Evolutionary conservation across 2,329 filamentous ascomycete genomes (phyloP), one percentile per base, ranked within the genome.

Genomic region (Pestalotiopsis sp.): DNA sequence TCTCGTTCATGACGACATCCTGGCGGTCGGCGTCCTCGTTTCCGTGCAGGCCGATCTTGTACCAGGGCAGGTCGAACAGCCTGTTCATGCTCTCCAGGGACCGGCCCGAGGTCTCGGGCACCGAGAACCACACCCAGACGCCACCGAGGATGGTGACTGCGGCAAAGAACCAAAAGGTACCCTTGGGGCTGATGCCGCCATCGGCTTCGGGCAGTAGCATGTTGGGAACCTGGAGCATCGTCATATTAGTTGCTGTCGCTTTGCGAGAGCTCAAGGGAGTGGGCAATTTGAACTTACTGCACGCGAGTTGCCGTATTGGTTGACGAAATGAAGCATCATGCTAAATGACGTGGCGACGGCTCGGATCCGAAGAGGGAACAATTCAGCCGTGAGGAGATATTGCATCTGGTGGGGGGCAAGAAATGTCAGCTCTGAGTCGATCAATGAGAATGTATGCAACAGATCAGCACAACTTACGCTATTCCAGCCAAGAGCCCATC

Each of bases 301-400:
- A 45, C 92, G 90, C 1, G 89, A 86, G 81, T 93, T 94, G 31
- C 92, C 92, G 76, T 93, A 94, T 79, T 94, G 91, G 79, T 93
- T 93, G 69, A 87, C 90, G 76, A 94, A 94, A 79, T 95, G 92
- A 69, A 94, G 86, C 0, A 89, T 92, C 92, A 94, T 94, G 61
- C 91, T 89, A 75, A 92, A 85, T 0, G 89, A 92, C 0, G 91
- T 92, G 23, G 90, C 89, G 11, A 94, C 80, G 4, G 92, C 91
- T 67, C 92, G 88, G 64, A 95, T 89, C 3, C 92, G 87, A 11
- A 94, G 85, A 0, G 92, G 92, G 82, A 93, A 95, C 70, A 95
- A 85, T 76, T 95, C 92, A 1, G 91, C 91, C 14, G 92, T 93
- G 68, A 95, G 86, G 4, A 95, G 85, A 77, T 94, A 95, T 80